These are phyloP conservation scores for Taphrina pruni DNA, from an alignment of 1,139 yeast genomes.

Conservation along the genomic window DNA sequence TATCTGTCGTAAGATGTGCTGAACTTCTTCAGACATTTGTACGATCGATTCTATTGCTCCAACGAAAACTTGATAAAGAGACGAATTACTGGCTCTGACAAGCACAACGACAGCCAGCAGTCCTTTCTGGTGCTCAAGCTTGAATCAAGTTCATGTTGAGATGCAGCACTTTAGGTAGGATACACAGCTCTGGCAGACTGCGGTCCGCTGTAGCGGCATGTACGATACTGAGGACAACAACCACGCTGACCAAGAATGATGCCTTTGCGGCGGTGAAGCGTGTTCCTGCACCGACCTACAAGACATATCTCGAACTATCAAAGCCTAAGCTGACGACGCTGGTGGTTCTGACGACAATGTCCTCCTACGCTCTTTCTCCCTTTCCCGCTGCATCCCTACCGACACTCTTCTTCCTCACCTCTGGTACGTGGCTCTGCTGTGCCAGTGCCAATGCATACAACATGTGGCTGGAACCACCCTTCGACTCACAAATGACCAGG, in stretches of 20 bases:
- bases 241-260: slow-evolving; percentile 2
- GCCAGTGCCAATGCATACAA: slow-evolving; percentile 96
- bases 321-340: slow-evolving; percentile 87
- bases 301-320: slow-evolving; percentile 70
- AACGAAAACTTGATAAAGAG: too few species aligned
- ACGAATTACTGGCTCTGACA: too few species aligned
- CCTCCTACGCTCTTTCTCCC: slow-evolving; percentile 93
- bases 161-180: slow-evolving; percentile 8
- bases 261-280: slow-evolving; percentile 9
- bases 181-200: not conserved
- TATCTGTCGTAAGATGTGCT: too few species aligned
- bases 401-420: slow-evolving; percentile 71
- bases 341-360: slow-evolving; percentile 88
- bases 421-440: slow-evolving; percentile 86
- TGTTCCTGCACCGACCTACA: slow-evolving; percentile 33
- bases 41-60: too few species aligned
- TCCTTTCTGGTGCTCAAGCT: not conserved
- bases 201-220: not conserved
- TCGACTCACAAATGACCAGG: slow-evolving; percentile 84
- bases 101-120: too few species aligned
- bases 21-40: too few species aligned
- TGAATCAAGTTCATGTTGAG: slow-evolving; percentile 2
- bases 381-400: slow-evolving; percentile 67
- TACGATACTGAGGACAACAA: not conserved
- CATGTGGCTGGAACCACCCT: slow-evolving; percentile 94